Evolutionary conservation across 306 rosid species (phyloP), one percentile per base, ranked within the genome.

Genomic region (Trifolium repens): DNA sequence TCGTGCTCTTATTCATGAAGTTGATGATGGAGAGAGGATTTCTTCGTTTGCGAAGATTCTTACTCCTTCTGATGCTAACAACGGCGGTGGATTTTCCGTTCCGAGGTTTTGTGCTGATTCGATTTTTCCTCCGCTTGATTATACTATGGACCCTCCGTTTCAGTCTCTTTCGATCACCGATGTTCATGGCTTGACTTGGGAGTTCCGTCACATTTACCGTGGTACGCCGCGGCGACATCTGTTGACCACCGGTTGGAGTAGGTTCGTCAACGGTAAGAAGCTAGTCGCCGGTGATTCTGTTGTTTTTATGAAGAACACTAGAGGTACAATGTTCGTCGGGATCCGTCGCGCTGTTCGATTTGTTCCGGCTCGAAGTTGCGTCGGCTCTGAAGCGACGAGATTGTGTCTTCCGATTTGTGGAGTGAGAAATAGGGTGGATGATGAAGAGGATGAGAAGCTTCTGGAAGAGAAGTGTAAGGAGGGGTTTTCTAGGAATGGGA

Each of bases 221-320:
- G 98, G 94, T 0, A 90, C 91, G 1, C 96, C 98, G 7, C 69
- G 90, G 75, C 82, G 94, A 34, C 96, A 93, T 83, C n/a, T 93
- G 83, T 88, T 93, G 2, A 93, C 98, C 10, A 86, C 93, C 12
- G 98, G 98, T 1, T 92, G 98, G 98, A 90, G 91, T 73, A 90
- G 78, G 84, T 93, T 87, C 62, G 96, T 90, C 42, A 87, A 90
- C 79, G 16, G 53, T 39, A 93, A 93, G 89, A 90, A 82, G 83
- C 81, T 93, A 22, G 78, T 90, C 24, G 89, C 98, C 0, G 92
- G 91, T 0, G 98, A 93, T 73, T 80, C 94, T 0, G 92, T 90
- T 3, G 87, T 93, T 34, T 89, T 90, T 74, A 85, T 87, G 74
- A 87, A 78, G 79, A 82, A 81, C 58, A 54, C 73, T 9, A 26